phyloP scores from a whole-genome alignment of 495 filamentous ascomycete species.

The Monascus purpureus region DNA sequence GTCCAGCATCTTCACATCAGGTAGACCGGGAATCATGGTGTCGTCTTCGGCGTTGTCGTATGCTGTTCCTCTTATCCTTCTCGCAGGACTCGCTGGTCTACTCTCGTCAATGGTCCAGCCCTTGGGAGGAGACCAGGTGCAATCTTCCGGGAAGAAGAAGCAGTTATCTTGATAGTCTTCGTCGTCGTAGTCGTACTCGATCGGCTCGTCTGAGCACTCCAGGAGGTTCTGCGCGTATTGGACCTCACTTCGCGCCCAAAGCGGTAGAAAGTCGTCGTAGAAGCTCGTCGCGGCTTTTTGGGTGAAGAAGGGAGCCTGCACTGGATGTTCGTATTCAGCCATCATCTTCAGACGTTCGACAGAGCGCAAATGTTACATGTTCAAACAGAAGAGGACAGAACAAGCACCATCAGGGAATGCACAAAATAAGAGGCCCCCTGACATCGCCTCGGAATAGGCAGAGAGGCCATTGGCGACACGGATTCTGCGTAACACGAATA shows the following conservation, averaged over 20 bases:
- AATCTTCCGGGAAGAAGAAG: slow-evolving; percentile 36
- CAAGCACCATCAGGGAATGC: too few relatives aligned
- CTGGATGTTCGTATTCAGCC: slow-evolving; percentile 15
- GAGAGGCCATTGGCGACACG: too few relatives aligned
- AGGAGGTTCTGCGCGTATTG: slow-evolving; percentile 29
- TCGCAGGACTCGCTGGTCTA: background rate
- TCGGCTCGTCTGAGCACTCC: slow-evolving; percentile 27
- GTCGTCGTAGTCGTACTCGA: slow-evolving; percentile 35
- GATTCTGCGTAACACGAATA: too few relatives aligned
- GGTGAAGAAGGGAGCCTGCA: slow-evolving; percentile 5
- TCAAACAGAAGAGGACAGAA: too few relatives aligned
- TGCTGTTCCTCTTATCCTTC: background rate
- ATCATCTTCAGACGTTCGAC: too few relatives aligned
- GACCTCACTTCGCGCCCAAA: slow-evolving; percentile 26
- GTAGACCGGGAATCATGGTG: slow-evolving; percentile 34
- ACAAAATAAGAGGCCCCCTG: too few relatives aligned
- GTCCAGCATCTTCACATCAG: slow-evolving; percentile 36
- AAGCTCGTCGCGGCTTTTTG: background rate
- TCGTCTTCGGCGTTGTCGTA: slow-evolving; percentile 6
- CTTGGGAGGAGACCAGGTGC: slow-evolving; percentile 28
- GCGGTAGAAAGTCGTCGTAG: slow-evolving; percentile 20
- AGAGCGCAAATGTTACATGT: too few relatives aligned
- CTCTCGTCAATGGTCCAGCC: slow-evolving; percentile 14
- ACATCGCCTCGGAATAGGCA: too few relatives aligned
- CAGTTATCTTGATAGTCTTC: slow-evolving; percentile 32